Base-by-base conservation (phyloP, 495 filamentous ascomycete genomes). In the Cenococcum geophilum region DNA sequence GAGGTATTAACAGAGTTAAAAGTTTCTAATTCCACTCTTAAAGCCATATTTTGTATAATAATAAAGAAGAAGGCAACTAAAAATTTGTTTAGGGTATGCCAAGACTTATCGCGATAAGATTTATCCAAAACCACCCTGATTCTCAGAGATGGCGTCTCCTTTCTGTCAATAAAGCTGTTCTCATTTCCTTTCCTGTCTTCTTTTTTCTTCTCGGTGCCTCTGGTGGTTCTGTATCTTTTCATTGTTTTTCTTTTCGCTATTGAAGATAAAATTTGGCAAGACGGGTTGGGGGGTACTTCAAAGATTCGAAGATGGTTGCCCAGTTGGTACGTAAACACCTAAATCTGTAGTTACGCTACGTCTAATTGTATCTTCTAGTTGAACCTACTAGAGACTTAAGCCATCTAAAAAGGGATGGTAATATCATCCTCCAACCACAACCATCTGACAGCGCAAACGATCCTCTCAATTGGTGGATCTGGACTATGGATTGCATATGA, bases 361-460 rank as follows among this genome's bases (percentile, higher is more conserved):
- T 5, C 1, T 34, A 23, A 23, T 34, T 23, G 4, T 43, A 34
- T 5, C 9, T 22, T 21, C 48, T 47, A 62, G 64, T 53, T 9
- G 40, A 66, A 3, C 4, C 48, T 12, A 21, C 32, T 2, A 40
- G 18, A n/a, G 57, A 63, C 42, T 37, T 53, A 4, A 60, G 48
- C 9, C 22, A 42, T 8, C 36, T 67, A 47, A 63, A 67, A 52
- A 55, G 60, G n/a, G 85, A 96, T 73, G 93, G 92, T 36, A 83
- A 84, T 55, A 90, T 97, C 63, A 88, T 98, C 57, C 76, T 98
- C 12, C 86, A 95, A 0, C 92, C 92, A 0, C 93, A 97, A 68
- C 93, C 93, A 0, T 91, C 96, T 47, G 89, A 96, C 47, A 89
- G 87, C 0, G 76, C 79, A 23, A 96, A 97, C 64, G 93, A 98